phyloP scores from a whole-genome alignment of 192 early-diverging fungal species.

The Linnemannia hyalina region DNA sequence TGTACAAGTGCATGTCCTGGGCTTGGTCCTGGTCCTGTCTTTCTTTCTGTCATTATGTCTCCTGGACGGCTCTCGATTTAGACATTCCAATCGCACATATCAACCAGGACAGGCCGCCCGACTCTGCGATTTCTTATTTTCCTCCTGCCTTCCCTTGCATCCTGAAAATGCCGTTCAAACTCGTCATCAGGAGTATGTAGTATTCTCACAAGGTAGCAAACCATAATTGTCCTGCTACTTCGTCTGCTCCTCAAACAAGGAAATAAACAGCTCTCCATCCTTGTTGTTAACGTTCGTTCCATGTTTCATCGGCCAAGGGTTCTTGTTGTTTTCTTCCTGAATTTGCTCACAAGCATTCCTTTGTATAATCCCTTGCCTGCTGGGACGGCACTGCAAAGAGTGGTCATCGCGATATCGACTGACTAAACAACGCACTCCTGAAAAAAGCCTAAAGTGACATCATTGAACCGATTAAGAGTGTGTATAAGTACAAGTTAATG shows the following conservation, averaged over 20 bases:
- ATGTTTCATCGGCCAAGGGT: background rate
- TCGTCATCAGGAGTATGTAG: too few species aligned
- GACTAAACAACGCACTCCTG: background rate
- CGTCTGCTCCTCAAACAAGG: background rate
- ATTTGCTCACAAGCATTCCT: background rate
- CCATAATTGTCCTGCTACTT: background rate
- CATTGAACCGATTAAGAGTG: background rate
- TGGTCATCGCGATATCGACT: background rate
- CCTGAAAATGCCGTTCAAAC: too few species aligned
- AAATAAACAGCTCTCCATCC: background rate
- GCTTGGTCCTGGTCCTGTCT: background rate
- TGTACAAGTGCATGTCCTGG: background rate
- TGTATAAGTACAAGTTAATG: background rate
- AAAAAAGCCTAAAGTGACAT: conserved; percentile 11
- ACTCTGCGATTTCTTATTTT: background rate
- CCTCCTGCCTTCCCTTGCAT: background rate
- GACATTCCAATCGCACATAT: background rate
- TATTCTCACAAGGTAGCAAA: too few species aligned
- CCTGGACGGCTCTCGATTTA: background rate
- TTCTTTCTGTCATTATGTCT: background rate
- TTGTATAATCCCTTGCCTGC: background rate
- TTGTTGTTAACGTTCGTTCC: background rate
- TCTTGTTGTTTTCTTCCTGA: background rate
- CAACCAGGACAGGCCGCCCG: background rate
- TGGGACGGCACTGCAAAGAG: background rate